Base-by-base conservation (phyloP, 208 protist species). In the Trypanosoma mega region DNA sequence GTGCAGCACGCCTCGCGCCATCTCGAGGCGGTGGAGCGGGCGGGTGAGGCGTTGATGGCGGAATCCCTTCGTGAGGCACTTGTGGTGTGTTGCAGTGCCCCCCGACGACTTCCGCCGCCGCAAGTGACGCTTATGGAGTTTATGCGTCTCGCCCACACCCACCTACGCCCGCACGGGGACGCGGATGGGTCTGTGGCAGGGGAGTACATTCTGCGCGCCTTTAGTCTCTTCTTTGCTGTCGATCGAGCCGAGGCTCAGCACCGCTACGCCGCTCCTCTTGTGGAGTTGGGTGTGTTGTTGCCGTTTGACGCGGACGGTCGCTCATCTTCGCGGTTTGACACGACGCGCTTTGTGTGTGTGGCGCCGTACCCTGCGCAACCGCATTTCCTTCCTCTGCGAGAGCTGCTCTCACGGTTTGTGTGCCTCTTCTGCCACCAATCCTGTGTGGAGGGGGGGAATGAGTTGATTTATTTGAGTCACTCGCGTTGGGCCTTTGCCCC, bases 381-480 rank as follows among this genome's bases (percentile, higher is more conserved):
- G 4, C 46, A 57, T 46, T 18, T 51, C 21, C 36, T 71, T 2
- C 54, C 53, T 26, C 12, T 71, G n/a, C 54, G 64, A 16, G 64
- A 71, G 24, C 16, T 45, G 21, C 33, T 63, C 31, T 63, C 55
- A 23, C 54, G 64, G 16, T 63, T 71, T 36, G 11, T 64, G 14
- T 71, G 64, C 34, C 54, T 71, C 20, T 71, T 64, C 43, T 71
- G 64, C 16, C 53, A 61, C 47, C n/a, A 56, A 36, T 55, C 64
- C 11, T 61, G 53, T 37, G 34, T 64, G 37, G 64, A 71, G 29
- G 64, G 64, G 43, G 56, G 54, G 18, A 71, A 71, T 41, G 64
- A 71, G 31, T 55, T 71, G 7, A 71, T 71, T 24, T 71, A 71
- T 39, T 41, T 71, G 23, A 64, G 54, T 43, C 64, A 71, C 36